Base-by-base conservation (phyloP, 495 filamentous ascomycete genomes). In the Neurospora cerealis region DNA sequence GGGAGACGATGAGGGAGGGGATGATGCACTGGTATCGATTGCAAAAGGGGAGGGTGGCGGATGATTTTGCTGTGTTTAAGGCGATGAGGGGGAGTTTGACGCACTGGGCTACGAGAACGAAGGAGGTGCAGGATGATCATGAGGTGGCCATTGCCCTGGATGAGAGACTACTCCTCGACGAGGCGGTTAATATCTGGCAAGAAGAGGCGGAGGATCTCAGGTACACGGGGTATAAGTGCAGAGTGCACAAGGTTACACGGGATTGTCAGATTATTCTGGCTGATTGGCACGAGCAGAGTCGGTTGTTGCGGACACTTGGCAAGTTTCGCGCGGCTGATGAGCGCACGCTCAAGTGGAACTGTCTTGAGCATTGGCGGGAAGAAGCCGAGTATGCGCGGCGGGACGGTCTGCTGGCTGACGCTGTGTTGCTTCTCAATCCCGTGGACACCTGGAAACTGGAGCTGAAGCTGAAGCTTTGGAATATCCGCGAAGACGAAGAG, bases 201-300 rank as follows among this genome's bases (percentile, higher is more conserved):
- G 80, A 81, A 69, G 80, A 80, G 73, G 54, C 75, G 11, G 75
- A 76, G 9, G 73, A 74, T 11, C 72, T 78, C 10, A 76, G 75
- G n/a, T 73, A 75, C 38, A 71, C 71, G 19, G 73, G 75, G 9
- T 71, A 76, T 37, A 72, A 78, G 37, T 39, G 66, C 69, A 73
- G 75, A 4, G 46, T 77, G 19, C 71, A 77, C 40, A 70, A 42
- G 36, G 19, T 79, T 11, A 71, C 54, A 17, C 62, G 62, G 60
- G 75, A 77, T 4, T 75, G 69, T 36, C 73, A 69, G 38, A 62
- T 60, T 34, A 71, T 66, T 21, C 34, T 81, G 69, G 71, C 46
- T 0, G 11, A 77, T 28, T 80, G 79, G 80, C 80, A 77, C 37
- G 76, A 79, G 71, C 76, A 80, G 40, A 76, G 79, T 9, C 75